These are phyloP conservation scores for Prototheca cutis DNA, from an alignment of 163 green algal species.

Conservation along the genomic window DNA sequence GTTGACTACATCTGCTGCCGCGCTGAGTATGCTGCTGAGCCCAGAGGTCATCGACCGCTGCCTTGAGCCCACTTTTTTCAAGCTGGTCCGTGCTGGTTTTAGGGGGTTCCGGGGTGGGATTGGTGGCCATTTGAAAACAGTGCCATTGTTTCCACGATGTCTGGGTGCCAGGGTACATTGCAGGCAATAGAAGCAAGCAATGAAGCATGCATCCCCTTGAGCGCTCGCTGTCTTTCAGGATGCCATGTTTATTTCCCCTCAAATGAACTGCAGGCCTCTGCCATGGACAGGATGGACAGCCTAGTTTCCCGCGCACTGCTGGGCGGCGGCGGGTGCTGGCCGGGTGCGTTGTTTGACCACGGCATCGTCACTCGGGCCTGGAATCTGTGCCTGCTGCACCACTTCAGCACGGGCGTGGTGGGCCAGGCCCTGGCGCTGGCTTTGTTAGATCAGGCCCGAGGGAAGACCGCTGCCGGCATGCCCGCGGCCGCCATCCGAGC, in stretches of 20 bases:
- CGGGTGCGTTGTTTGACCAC: slow-evolving; percentile 17
- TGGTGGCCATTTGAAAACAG: no score
- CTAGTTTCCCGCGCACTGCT: slow-evolving; percentile 23
- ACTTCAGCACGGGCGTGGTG: slow-evolving; percentile 16
- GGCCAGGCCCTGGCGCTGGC: slow-evolving; percentile 12
- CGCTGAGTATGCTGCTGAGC: slow-evolving; percentile 25
- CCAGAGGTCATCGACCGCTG: slow-evolving; percentile 13
- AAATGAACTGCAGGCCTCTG: slow-evolving; percentile 21
- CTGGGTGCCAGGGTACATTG: no score
- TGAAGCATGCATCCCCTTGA: no score
- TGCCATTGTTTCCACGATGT: no score
- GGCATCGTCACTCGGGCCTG: slow-evolving; percentile 4
- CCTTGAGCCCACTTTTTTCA: slow-evolving; percentile 28
- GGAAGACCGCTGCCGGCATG: background rate
- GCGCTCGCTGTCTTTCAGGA: no score
- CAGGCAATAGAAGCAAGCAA: no score
- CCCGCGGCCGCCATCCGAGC: background rate
- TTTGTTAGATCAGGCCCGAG: no score
- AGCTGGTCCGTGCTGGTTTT: slow-evolving; percentile 23
- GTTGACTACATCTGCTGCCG: slow-evolving; percentile 25
- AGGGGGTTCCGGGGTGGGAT: no score
- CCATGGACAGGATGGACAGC: slow-evolving; percentile 16
- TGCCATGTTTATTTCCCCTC: no score
- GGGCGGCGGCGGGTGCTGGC: slow-evolving; percentile 11
- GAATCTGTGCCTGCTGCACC: slow-evolving; percentile 20